A percentile compares a stretch with the other conserved stretches of the same genome.
These are phyloP conservation scores for Trifolium fragiferum DNA, from an alignment of 306 rosid species.

Conservation along the genomic window DNA sequence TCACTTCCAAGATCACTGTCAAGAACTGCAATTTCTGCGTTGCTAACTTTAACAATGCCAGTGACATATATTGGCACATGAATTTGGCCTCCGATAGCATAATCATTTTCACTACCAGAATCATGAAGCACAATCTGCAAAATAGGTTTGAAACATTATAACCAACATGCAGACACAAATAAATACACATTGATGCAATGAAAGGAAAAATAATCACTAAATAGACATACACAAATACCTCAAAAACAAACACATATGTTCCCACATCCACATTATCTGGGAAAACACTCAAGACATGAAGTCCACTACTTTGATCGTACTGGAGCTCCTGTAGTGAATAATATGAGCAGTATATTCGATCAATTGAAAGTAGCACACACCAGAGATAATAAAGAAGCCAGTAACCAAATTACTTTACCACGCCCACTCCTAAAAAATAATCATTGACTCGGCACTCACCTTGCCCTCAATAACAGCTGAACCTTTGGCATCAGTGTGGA, in stretches of 20 bases:
- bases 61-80: conserved; percentile 77
- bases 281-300: conserved; percentile 69
- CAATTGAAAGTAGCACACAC: conserved; percentile 20
- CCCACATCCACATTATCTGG: conserved; percentile 76
- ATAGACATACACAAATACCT: conserved; percentile 59
- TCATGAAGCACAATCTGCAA: conserved; percentile 69
- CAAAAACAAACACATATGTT: conserved; percentile 71
- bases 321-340: conserved; percentile 73
- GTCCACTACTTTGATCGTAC: conserved; percentile 64
- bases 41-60: conserved; percentile 69
- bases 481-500: conserved; percentile 64
- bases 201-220: conserved; percentile 32
- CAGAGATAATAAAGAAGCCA: conserved; percentile 28
- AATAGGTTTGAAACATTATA: conserved; percentile 34
- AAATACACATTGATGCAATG: conserved; percentile 30
- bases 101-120: conserved; percentile 54
- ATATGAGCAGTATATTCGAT: conserved; percentile 32
- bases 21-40: conserved; percentile 78
- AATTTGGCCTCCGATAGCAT: conserved; percentile 82
- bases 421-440: conserved; percentile 33
- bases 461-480: conserved; percentile 59
- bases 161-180: conserved; percentile 26
- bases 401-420: conserved; percentile 22
- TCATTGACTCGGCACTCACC: conserved; percentile 48
- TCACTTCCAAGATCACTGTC: conserved; percentile 87